Percentiles rank a stretch among this genome's conserved stretches.
Conservation (phyloP, 352 stramenopile species). For the Halophytophthora polymorphica region DNA sequence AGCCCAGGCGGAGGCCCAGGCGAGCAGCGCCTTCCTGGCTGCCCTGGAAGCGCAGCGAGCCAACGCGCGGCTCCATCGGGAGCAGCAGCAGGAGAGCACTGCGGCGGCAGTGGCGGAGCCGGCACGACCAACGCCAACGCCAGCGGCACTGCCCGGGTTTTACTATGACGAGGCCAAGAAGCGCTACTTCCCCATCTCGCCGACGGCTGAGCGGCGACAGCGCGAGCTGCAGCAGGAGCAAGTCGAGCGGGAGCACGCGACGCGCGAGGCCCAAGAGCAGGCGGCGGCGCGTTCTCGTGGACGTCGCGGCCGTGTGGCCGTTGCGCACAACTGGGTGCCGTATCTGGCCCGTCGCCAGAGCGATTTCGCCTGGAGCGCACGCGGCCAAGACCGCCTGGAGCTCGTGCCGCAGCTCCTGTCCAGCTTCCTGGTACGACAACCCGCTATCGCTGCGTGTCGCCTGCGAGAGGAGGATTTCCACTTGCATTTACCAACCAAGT, state of each 20-base stretch:
- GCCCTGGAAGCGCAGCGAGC: slow-evolving; percentile 57
- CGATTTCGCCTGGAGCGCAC: slow-evolving; percentile 29
- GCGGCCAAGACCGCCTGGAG: slow-evolving; percentile 16
- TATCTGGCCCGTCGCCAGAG: slow-evolving; percentile 35
- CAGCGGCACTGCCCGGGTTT: slow-evolving; percentile 40
- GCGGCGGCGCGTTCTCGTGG: slow-evolving; percentile 9
- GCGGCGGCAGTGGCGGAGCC: slow-evolving; percentile 4
- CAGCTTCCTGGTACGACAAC: slow-evolving; percentile 15
- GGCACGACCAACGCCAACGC: slow-evolving; percentile 4
- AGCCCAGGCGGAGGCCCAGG: slow-evolving; percentile 2
- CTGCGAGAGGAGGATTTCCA: background rate
- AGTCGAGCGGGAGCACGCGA: slow-evolving; percentile 20
- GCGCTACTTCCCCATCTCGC: slow-evolving; percentile 48
- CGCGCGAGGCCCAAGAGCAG: slow-evolving; percentile 7
- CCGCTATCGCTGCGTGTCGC: background rate
- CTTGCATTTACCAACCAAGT: too few species aligned
- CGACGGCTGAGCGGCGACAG: slow-evolving; percentile 10
- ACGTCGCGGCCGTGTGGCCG: slow-evolving; percentile 5
- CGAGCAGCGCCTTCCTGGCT: slow-evolving; percentile 45
- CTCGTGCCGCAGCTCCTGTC: slow-evolving; percentile 30
- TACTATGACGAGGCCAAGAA: slow-evolving; percentile 52
- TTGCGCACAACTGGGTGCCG: slow-evolving; percentile 21
- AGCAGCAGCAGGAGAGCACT: slow-evolving; percentile 4
- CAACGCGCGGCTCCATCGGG: slow-evolving; percentile 23
- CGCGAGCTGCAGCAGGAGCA: slow-evolving; percentile 9